A percentile compares a stretch with the other conserved stretches of the same genome.
Evolutionary conservation across 2,329 filamentous ascomycete species (phyloP).

Genomic region (Aspergillus arachidicola): DNA sequence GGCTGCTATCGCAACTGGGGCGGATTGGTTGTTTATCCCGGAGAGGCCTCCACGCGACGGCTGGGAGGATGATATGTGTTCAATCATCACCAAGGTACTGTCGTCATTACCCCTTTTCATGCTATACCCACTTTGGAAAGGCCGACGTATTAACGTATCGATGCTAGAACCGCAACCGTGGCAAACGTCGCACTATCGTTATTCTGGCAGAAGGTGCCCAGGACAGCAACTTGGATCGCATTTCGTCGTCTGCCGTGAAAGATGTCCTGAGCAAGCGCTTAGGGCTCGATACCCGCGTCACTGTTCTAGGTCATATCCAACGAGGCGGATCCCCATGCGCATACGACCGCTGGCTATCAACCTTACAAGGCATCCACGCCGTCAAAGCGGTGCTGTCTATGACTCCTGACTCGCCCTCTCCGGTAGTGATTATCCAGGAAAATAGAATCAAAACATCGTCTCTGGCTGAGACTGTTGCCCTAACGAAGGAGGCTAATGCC

Average conservation of each 20-base stretch:
- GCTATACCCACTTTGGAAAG: not conserved
- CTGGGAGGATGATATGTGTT: conserved; percentile 88
- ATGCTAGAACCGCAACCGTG: conserved; percentile 73
- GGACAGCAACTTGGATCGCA: conserved; percentile 80
- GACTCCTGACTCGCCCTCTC: conserved; percentile 84
- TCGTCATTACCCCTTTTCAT: not conserved
- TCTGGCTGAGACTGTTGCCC: conserved; percentile 81
- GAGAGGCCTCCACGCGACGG: conserved; percentile 86
- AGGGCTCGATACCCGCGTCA: conserved; percentile 87
- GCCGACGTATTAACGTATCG: not conserved
- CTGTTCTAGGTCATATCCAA: conserved; percentile 95
- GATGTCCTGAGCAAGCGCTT: conserved; percentile 81
- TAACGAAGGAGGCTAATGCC: conserved; percentile 81
- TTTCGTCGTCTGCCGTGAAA: conserved; percentile 79
- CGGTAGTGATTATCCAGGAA: conserved; percentile 94
- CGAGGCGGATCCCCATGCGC: conserved; percentile 89
- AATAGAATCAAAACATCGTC: conserved; percentile 95
- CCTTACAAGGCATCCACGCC: conserved; percentile 90
- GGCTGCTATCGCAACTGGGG: conserved; percentile 90
- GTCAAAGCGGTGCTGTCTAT: conserved; percentile 89
- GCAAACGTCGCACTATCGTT: conserved; percentile 97
- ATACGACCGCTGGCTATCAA: conserved; percentile 91
- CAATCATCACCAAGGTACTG: conserved; percentile 69
- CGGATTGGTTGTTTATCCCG: conserved; percentile 95
- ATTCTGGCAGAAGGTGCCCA: conserved; percentile 96